phyloP scores from a whole-genome alignment of 257 asterid species.

The Eustoma russellianum region DNA sequence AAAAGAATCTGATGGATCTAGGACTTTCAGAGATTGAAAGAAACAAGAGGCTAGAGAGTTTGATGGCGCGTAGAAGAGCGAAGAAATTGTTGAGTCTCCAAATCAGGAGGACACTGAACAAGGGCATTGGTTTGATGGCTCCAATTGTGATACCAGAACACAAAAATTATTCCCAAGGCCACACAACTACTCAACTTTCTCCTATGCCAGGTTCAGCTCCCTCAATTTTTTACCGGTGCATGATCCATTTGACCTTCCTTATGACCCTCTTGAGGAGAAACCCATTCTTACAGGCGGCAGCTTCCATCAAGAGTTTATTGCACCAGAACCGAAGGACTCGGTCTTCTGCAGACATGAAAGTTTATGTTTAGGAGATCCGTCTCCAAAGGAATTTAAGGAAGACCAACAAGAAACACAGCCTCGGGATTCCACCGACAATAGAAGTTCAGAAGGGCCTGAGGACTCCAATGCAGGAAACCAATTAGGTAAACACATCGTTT shows the following conservation, averaged over 20 bases:
- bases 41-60: constrained; percentile 68
- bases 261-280: constrained; percentile 86
- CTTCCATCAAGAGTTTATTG: constrained; percentile 57
- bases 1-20: constrained; percentile 45
- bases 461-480: constrained; percentile 15
- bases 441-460: constrained; percentile 10
- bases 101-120: constrained; percentile 36
- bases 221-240: constrained; percentile 47
- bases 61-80: constrained; percentile 78
- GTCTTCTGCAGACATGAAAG: constrained; percentile 59
- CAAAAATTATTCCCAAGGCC: constrained; percentile 9
- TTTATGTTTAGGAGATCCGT: constrained; percentile 34
- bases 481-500: constrained; percentile 25
- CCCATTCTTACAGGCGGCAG: constrained; percentile 75
- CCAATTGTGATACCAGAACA: constrained; percentile 39
- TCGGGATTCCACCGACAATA: constrained; percentile 18
- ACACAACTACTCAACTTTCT: constrained; percentile 14
- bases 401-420: constrained; percentile 11
- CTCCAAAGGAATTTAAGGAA: constrained; percentile 14
- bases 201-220: constrained; percentile 89
- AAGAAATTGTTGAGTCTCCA: constrained; percentile 41
- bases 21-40: constrained; percentile 61
- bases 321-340: constrained; percentile 30
- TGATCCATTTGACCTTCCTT: constrained; percentile 89
- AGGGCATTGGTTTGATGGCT: constrained; percentile 29